A percentile compares a stretch with the other conserved stretches of the same genome.
Conservation (phyloP, 345 rosid species). For the Turnera subulata region DNA sequence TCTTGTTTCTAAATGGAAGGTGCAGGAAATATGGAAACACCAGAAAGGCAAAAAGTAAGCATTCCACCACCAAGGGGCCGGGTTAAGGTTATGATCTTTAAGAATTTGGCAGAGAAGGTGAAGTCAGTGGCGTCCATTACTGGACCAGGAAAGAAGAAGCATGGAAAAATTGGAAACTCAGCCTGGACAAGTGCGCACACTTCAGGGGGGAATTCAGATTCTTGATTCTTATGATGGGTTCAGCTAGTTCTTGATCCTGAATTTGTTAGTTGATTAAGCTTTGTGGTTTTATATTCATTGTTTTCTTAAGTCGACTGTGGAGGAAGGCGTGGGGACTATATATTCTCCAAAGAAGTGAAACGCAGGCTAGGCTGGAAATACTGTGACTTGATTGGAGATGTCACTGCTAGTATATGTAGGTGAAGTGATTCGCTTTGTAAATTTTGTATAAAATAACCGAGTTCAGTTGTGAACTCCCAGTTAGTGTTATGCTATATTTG, state of each 20-base stretch:
- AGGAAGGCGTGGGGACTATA: too few species aligned
- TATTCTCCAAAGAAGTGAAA: too few species aligned
- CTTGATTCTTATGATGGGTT: not conserved
- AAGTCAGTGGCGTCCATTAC: not conserved
- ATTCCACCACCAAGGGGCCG: conserved; percentile 33
- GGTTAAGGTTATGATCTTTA: conserved; percentile 16
- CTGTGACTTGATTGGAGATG: too few species aligned
- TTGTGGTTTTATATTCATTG: too few species aligned
- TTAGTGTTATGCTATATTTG: too few species aligned
- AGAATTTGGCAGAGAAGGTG: not conserved
- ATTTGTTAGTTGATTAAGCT: too few species aligned
- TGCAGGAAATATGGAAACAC: not conserved
- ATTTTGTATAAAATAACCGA: too few species aligned
- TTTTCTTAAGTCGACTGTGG: too few species aligned
- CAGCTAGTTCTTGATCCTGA: conserved; percentile 2
- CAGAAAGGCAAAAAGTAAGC: conserved; percentile 10
- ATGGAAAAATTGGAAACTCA: not conserved
- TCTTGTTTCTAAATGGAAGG: not conserved
- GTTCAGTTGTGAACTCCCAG: too few species aligned
- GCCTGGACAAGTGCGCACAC: not conserved
- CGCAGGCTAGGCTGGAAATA: too few species aligned
- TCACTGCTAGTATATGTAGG: too few species aligned
- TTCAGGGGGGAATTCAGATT: conserved; percentile 11
- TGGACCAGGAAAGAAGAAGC: not conserved
- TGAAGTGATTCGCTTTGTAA: too few species aligned